Base-by-base conservation (phyloP, 352 stramenopile genomes). In the Phytophthora fragariae region DNA sequence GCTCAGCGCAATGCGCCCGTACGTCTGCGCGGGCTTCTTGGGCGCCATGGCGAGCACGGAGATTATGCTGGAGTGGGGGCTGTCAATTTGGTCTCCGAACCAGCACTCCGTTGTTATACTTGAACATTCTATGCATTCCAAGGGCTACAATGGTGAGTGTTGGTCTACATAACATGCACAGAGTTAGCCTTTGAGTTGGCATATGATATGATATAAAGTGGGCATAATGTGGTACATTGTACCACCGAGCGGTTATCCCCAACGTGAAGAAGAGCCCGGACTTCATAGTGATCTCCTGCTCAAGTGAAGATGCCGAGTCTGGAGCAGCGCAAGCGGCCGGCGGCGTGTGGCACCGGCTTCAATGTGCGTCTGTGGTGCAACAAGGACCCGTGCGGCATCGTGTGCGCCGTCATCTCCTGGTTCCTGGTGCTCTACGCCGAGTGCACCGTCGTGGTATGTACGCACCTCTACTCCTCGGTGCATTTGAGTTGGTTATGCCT, bases 331-430 rank as follows among this genome's bases (percentile, higher is more conserved):
- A 83, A 83, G 67, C 79, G 76, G 47, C 74, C 83, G 47, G 63
- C 79, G 39, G 65, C 79, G 41, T 96, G 86, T 54, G 90, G 90
- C 68, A 96, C 90, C 41, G 83, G 88, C 70, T 97, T 95, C 74
- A 81, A 91, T 60, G 83, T 91, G 62, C 87, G 84, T 37, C 73
- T 94, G 15, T 98, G 94, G 94, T 95, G 90, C 69, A 98, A 98
- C 74, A 87, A 72, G 31, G 95, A 98, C 65, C 87, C 88, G 12
- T 98, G 95, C 73, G 95, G 95, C 0, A 64, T 98, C 39, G 90
- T 98, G 53, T 98, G 94, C 72, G 94, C 92, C 35, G 75, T 81
- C 49, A 81, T 98, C 54, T 98, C 95, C 3, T 98, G 92, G 90
- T 86, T 93, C 33, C 87, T 98, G 57, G 80, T 98, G 59, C 80